Evolutionary conservation across 2,329 filamentous ascomycete species (phyloP), one percentile per base, ranked within the genome.

Genomic region (Sphaerulina musiva): DNA sequence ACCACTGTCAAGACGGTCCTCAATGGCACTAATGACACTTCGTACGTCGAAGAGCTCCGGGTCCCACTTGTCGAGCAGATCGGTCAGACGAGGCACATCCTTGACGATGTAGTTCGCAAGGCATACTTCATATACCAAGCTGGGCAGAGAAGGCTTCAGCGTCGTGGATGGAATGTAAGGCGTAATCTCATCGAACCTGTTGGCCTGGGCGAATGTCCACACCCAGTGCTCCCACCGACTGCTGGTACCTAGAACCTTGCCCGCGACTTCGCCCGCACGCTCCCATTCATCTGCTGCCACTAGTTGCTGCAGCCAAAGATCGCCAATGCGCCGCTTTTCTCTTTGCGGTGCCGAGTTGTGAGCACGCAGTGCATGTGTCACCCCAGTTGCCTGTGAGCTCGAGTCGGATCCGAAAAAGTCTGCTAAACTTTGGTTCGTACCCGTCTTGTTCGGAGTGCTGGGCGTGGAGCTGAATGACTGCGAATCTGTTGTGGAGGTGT

Each of bases 221-320:
- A 95, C 86, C 90, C 92, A 97, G 64, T 95, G 89, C 72, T 97
- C 91, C 93, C 93, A 98, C 62, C 86, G 78, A 46, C 86, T 78
- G 1, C 89, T 83, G 1, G 85, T 89, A 42, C 83, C 83, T 1
- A 98, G 76, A 0, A 96, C 91, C 65, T 85, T 89, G 11, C 86
- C 87, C 55, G 90, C 92, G 3, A 95, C 78, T 64, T 86, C 78
- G 0, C 89, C 92, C 5, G 93, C 93, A 54, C 80, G 76, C 7
- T 69, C 68, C 93, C 93, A 98, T 57, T 92, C 78, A 7, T 82
- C 79, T 0, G 81, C 77, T 36, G 84, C 81, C 34, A 95, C 81
- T 34, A 97, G 79, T 64, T 95, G 88, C 57, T 91, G 84, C 34
- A 98, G 79, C 93, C 93, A 98, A 4, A 95, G 78, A 66, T 97